Evolutionary conservation across 208 protist genomes (phyloP).

Genomic region (Wallacemonas rigidus): DNA sequence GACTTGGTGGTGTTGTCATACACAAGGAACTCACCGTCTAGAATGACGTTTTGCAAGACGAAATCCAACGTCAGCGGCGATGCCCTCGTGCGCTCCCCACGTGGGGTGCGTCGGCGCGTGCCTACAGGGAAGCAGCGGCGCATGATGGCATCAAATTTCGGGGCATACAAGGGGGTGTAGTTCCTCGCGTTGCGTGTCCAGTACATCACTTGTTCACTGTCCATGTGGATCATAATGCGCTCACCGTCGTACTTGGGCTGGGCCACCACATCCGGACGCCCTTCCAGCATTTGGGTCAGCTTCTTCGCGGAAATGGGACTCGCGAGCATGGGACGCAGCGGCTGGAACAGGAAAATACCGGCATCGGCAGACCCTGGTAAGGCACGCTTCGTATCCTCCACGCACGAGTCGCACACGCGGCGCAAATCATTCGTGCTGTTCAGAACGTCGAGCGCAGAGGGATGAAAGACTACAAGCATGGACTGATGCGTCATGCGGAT

Average conservation of each 20-base stretch:
- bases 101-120: neutral
- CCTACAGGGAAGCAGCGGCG: conserved; percentile 24
- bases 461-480: conserved; percentile 61
- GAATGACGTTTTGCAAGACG: conserved; percentile 43
- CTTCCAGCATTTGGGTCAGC: conserved; percentile 37
- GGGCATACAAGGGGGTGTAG: conserved; percentile 63
- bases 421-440: conserved; percentile 45
- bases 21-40: conserved; percentile 76
- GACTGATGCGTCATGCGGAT: conserved; percentile 38
- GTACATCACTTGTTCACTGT: conserved; percentile 32
- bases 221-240: conserved; percentile 57
- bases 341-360: conserved; percentile 48
- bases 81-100: neutral
- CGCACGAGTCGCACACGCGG: conserved; percentile 47
- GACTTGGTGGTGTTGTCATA: conserved; percentile 30
- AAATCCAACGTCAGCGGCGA: neutral
- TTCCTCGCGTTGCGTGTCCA: conserved; percentile 67
- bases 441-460: conserved; percentile 43
- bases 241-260: conserved; percentile 83
- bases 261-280: conserved; percentile 25
- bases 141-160: conserved; percentile 48
- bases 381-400: conserved; percentile 30
- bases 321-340: conserved; percentile 65
- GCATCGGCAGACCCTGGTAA: conserved; percentile 17
- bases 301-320: conserved; percentile 29